Base-by-base conservation (phyloP, 306 rosid genomes). In the Cotoneaster glaucophyllus region DNA sequence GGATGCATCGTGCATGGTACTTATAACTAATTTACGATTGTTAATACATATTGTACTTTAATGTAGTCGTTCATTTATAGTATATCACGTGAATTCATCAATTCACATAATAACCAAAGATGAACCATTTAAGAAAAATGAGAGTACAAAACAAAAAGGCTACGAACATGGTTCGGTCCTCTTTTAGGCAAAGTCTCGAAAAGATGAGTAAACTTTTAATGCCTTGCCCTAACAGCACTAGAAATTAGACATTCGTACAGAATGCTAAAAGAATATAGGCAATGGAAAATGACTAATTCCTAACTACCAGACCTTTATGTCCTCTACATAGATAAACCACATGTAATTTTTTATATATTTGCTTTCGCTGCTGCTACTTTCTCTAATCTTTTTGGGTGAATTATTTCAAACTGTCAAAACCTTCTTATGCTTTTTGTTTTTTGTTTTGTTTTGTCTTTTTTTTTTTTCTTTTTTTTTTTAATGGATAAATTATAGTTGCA, bases 241-340 rank as follows among this genome's bases (percentile, higher is more conserved):
- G 13, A 17, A 17, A 19, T 53, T 19, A 62, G 71, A 44, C 71
- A 79, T n/a, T n/a, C n/a, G n/a, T 58, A 82, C 18, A 61, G 58
- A 28, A 67, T 28, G 78, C 77, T 65, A 76, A 50, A 32, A 43
- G 43, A 26, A 74, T 25, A 26, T 48, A 22, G 71, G 62, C 62
- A 71, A 58, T 76, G 21, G 93, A 88, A 85, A 87, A 81, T 79
- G 93, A 84, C 83, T 54, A 31, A 45, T 85, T 82, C 86, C 91
- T 82, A 79, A 85, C 83, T 18, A 78, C 69, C 39, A 69, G 1
- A 25, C 64, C 81, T 80, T 50, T 79, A 63, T 0, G 26, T 31
- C 22, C 17, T 39, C 83, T 72, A 75, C 80, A 78, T 74, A 78
- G 48, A 74, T 26, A 68, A 68, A 70, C 81, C 73, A 76, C 44